Conservation (phyloP, 2,329 filamentous ascomycete species). For the Pseudogymnoascus sp. region DNA sequence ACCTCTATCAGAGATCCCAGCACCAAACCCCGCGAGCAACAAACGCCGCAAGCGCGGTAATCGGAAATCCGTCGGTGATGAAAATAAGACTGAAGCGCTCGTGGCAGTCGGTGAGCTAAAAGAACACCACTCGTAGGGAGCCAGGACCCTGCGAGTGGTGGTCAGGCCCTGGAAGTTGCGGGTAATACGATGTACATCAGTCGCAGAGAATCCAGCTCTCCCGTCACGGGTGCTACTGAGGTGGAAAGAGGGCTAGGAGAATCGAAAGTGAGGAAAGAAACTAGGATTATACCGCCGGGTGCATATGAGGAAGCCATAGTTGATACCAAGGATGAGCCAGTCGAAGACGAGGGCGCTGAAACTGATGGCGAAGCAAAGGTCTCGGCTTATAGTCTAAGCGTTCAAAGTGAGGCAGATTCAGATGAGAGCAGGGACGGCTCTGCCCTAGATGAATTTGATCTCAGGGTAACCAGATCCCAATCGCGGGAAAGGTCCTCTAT, state of each 20-base stretch:
- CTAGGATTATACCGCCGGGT: not conserved
- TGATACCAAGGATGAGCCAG: not conserved
- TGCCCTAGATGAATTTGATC: not conserved
- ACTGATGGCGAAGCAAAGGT: not conserved
- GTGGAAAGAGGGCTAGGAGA: not conserved
- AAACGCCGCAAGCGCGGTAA: not conserved
- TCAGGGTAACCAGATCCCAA: not conserved
- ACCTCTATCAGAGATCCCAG: not conserved
- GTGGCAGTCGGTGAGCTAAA: conserved; percentile 21
- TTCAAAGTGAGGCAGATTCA: not conserved
- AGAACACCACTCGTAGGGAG: conserved; percentile 29
- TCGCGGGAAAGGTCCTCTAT: not conserved
- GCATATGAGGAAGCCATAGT: not conserved
- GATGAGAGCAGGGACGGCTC: not conserved
- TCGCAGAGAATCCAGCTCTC: not conserved
- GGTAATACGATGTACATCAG: not conserved
- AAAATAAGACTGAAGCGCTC: not conserved
- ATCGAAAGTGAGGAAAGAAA: not conserved
- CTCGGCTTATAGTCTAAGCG: not conserved
- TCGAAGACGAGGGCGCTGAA: not conserved
- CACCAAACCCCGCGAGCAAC: not conserved
- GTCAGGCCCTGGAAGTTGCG: conserved; percentile 24
- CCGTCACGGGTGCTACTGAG: not conserved
- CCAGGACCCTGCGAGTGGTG: conserved; percentile 32
- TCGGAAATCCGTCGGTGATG: not conserved